Base-by-base conservation (phyloP, 768 basidiomycete species). In the Auricularia cornea region DNA sequence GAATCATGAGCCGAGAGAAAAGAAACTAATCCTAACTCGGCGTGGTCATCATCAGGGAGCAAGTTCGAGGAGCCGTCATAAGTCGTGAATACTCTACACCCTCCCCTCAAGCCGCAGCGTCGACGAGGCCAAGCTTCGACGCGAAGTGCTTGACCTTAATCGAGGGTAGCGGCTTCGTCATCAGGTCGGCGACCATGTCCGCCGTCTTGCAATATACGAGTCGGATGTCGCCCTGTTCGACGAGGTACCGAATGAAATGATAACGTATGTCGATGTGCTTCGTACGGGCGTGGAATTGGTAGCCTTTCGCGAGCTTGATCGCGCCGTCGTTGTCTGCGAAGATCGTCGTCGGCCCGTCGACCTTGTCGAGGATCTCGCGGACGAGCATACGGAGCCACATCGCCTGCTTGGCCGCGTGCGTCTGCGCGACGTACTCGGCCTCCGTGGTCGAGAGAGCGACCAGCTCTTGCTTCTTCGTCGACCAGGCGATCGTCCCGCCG, bases 221-320 rank as follows among this genome's bases (percentile, higher is more conserved):
- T 0, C 32, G 5, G 35, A 75, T 64, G 20, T 59, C 38, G 3
- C 65, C 62, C 5, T 64, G 32, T 41, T 65, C 44, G 59, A 77
- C 66, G n/a, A 54, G 63, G 14, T 76, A 69, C 30, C 71, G 68
- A 29, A 77, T 65, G 60, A 72, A 76, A 65, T 78, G 77, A 59
- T 76, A 68, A 0, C 70, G 66, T 32, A 79, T 68, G 62, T 75
- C 71, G 60, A 79, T 74, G 66, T 79, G 78, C 60, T 77, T 76
- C 20, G 74, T 74, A n/a, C 73, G 69, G 2, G 69, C 57, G 48
- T 78, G 73, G 63, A 72, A 72, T 35, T 70, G 63, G 5, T 68
- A 64, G 41, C 76, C 70, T 12, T 70, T 66, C 0, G 72, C 60
- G n/a, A 77, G 64, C 1, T 71, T 64, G 54, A 78, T 73, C 0